Conservation (phyloP, 2,329 filamentous ascomycete species). For the Paraphaeosphaeria sporulosa region DNA sequence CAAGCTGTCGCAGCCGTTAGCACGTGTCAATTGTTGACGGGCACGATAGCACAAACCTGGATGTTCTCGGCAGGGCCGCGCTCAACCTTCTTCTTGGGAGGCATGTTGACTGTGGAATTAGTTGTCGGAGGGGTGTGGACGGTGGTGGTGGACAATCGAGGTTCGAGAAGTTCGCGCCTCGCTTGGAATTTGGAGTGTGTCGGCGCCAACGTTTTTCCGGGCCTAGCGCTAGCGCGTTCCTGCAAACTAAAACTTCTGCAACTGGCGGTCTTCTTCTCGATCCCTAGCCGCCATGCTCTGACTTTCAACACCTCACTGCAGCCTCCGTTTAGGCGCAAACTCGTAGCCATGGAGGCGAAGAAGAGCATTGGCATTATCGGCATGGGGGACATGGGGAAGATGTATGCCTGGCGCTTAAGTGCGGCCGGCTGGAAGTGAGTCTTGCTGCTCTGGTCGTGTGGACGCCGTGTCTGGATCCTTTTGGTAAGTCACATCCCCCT, state of each 20-base stretch:
- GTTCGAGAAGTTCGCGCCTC: constrained; percentile 10
- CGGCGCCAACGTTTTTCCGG: constrained; percentile 9
- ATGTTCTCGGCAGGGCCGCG: constrained; percentile 92
- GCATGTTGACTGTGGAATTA: constrained; percentile 65
- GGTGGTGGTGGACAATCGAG: constrained; percentile 31
- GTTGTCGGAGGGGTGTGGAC: constrained; percentile 38
- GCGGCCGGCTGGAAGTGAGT: constrained; percentile 95
- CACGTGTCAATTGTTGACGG: constrained; percentile 4
- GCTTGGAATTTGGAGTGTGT: constrained; percentile 13
- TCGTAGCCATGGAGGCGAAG: constrained; percentile 61
- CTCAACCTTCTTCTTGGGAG: constrained; percentile 85
- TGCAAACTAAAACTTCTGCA: constrained; percentile 26
- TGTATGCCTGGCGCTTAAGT: constrained; percentile 91
- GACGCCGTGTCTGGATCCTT: constrained; percentile 17
- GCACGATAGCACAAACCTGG: constrained; percentile 27
- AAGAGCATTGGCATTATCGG: constrained; percentile 93
- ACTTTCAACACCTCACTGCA: constrained; percentile 31
- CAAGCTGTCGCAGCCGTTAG: constrained; percentile 69
- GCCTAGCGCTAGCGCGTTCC: constrained; percentile 21
- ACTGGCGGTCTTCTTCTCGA: constrained; percentile 20
- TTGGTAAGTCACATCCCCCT: constrained; percentile 36
- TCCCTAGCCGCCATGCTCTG: constrained; percentile 36
- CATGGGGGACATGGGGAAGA: constrained; percentile 99
- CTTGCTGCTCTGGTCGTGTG: constrained; percentile 27
- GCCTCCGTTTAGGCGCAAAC: constrained; percentile 31